Percentiles rank a stretch among this genome's conserved stretches.
Conservation (phyloP, 257 asterid species). For the Linderniella brevidens region DNA sequence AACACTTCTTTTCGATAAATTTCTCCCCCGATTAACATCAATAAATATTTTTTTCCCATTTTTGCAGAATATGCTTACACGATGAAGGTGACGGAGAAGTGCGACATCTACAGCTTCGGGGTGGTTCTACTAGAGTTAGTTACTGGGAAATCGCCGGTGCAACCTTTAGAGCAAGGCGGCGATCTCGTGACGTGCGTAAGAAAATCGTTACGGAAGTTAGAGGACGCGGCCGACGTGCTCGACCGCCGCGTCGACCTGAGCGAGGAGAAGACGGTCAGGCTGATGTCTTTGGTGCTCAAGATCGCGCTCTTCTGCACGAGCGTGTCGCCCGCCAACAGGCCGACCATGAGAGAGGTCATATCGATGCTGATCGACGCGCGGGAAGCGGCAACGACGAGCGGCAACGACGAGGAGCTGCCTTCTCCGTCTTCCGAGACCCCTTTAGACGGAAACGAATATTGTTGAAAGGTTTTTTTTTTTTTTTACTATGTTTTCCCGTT, state of each 20-base stretch:
- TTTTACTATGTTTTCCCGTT: too few species aligned
- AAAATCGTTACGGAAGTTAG: conserved; percentile 33
- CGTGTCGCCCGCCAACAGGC: conserved; percentile 59
- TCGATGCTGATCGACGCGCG: conserved; percentile 62
- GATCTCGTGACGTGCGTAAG: conserved; percentile 66
- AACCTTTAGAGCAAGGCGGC: conserved; percentile 82
- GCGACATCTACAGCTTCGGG: conserved; percentile 7
- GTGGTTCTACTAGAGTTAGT: conserved; percentile 50
- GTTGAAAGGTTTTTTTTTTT: conserved; percentile 12
- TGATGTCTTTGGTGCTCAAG: conserved; percentile 60
- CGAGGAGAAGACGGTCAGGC: conserved; percentile 32
- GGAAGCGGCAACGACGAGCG: conserved; percentile 44
- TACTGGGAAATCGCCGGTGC: conserved; percentile 83
- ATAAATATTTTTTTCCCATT: neutral
- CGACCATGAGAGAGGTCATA: conserved; percentile 80
- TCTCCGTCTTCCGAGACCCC: conserved; percentile 72
- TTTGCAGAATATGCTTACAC: conserved; percentile 5
- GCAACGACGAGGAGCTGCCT: conserved; percentile 27
- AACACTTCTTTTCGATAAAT: too few species aligned
- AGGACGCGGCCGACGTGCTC: conserved; percentile 42
- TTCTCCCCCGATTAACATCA: conserved; percentile 34
- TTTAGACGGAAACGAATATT: conserved; percentile 25
- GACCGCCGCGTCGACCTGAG: conserved; percentile 43
- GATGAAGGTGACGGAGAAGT: conserved; percentile 6
- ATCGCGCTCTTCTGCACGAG: conserved; percentile 74